Percentiles rank a stretch among this genome's conserved stretches.
phyloP scores from a whole-genome alignment of 2,329 filamentous ascomycete species.

The Plenodomus biglobosus region DNA sequence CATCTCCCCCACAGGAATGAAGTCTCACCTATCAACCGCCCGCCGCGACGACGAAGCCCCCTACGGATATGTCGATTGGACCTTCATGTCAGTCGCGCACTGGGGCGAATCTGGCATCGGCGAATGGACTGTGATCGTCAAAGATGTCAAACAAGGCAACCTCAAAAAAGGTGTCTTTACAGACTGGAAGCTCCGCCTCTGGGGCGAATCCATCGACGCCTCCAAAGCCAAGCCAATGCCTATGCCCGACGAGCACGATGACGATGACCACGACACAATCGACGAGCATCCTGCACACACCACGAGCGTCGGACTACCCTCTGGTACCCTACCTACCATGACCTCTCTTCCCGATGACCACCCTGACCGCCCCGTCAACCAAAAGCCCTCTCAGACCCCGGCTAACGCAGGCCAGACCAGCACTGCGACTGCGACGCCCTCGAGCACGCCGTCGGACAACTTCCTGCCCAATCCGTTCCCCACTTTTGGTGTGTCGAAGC shows the following conservation, averaged over 20 bases:
- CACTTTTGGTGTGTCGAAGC: constrained; percentile 83
- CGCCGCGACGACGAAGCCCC: constrained; percentile 68
- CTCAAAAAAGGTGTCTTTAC: constrained; percentile 74
- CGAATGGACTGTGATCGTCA: constrained; percentile 88
- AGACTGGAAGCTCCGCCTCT: constrained; percentile 93
- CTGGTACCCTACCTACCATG: constrained; percentile 48
- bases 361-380: constrained; percentile 58
- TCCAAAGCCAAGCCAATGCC: constrained; percentile 73
- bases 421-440: constrained; percentile 14
- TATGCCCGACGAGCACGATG: constrained; percentile 79
- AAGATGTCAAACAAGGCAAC: constrained; percentile 74
- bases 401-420: constrained; percentile 34
- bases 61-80: constrained; percentile 88
- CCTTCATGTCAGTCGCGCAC: constrained; percentile 97
- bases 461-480: constrained; percentile 85
- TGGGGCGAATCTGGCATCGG: constrained; percentile 91
- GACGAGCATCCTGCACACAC: constrained; percentile 61
- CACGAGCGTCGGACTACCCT: constrained; percentile 55
- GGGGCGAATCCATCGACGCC: constrained; percentile 83
- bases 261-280: constrained; percentile 73
- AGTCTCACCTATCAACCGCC: constrained; percentile 79
- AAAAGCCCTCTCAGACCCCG: constrained; percentile 51
- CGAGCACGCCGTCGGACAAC: constrained; percentile 42
- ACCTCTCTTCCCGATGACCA: constrained; percentile 51
- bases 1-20: constrained; percentile 76